Evolutionary conservation across 176 grass and related monocot genomes (phyloP).

Genomic region (Bonia amplexicaulis): DNA sequence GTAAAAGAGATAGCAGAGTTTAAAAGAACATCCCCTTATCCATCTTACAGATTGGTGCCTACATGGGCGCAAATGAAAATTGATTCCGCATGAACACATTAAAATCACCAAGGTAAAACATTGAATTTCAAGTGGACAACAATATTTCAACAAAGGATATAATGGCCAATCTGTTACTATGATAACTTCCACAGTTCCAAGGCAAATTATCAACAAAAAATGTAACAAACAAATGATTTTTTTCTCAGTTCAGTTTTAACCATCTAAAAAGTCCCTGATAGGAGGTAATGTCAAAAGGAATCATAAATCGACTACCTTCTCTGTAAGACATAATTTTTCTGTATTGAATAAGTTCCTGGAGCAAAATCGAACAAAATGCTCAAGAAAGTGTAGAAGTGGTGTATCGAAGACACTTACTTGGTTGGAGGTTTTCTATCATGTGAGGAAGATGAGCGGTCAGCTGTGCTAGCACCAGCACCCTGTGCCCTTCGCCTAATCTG

Average conservation of each 20-base stretch:
- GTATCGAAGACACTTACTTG: constrained; percentile 27
- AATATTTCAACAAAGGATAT: neutral
- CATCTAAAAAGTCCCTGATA: neutral
- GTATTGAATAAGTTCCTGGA: neutral
- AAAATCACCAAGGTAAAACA: neutral
- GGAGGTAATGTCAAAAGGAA: neutral
- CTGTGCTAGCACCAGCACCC: constrained; percentile 13
- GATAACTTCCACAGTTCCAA: neutral
- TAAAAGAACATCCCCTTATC: neutral
- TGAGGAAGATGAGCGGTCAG: constrained; percentile 31
- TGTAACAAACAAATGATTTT: neutral
- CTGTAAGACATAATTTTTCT: neutral
- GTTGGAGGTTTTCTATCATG: constrained; percentile 33
- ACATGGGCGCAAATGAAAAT: neutral
- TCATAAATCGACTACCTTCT: neutral
- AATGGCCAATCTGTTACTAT: neutral
- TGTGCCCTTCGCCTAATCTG: constrained; percentile 40
- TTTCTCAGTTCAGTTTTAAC: neutral
- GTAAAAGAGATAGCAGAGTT: neutral
- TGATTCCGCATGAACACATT: neutral
- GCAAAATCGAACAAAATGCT: neutral
- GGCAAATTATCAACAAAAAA: neutral
- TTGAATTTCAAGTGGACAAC: neutral
- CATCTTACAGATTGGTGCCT: neutral
- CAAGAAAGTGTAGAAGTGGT: neutral